Evolutionary conservation across 2,329 filamentous ascomycete species (phyloP).

Genomic region (Apiospora arundinis): DNA sequence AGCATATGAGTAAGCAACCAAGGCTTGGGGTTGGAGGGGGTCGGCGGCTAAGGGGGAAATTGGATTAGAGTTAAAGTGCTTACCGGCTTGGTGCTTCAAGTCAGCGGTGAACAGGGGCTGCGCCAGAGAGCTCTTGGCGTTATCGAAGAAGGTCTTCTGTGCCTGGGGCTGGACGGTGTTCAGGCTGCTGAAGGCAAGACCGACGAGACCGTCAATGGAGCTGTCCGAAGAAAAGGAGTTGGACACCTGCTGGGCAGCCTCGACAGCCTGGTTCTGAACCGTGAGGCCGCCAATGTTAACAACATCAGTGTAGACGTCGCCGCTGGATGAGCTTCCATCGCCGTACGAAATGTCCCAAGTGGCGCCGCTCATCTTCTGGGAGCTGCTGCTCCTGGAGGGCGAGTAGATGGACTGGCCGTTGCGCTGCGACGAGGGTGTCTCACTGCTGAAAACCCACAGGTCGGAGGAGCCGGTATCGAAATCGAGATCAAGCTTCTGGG

Average conservation of each 20-base stretch:
- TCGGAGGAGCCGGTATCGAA: slow-evolving; percentile 45
- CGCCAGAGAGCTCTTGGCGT: slow-evolving; percentile 35
- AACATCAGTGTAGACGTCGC: slow-evolving; percentile 41
- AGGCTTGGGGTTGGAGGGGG: no score
- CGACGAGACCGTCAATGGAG: slow-evolving; percentile 42
- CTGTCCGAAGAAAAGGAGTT: slow-evolving; percentile 39
- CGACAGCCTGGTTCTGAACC: slow-evolving; percentile 38
- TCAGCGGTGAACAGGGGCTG: slow-evolving; percentile 41
- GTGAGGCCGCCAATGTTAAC: slow-evolving; percentile 41
- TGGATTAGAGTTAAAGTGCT: not conserved
- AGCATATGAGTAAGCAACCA: not conserved
- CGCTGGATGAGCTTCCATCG: slow-evolving; percentile 42
- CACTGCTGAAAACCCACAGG: slow-evolving; percentile 43
- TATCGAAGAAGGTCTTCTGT: slow-evolving; percentile 45
- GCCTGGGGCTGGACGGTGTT: slow-evolving; percentile 38
- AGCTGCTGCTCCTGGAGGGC: slow-evolving; percentile 34
- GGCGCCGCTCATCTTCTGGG: slow-evolving; percentile 35
- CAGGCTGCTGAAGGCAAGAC: slow-evolving; percentile 43
- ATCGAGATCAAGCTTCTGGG: slow-evolving; percentile 42
- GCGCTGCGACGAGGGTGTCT: slow-evolving; percentile 30
- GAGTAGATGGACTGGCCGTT: slow-evolving; percentile 39
- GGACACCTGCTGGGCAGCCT: slow-evolving; percentile 39
- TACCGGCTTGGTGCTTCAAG: slow-evolving; percentile 35
- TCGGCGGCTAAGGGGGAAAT: not conserved
- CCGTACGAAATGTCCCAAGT: slow-evolving; percentile 42